These are phyloP conservation scores for Claviceps capensis DNA, from an alignment of 2,329 filamentous ascomycete species.

Conservation along the genomic window DNA sequence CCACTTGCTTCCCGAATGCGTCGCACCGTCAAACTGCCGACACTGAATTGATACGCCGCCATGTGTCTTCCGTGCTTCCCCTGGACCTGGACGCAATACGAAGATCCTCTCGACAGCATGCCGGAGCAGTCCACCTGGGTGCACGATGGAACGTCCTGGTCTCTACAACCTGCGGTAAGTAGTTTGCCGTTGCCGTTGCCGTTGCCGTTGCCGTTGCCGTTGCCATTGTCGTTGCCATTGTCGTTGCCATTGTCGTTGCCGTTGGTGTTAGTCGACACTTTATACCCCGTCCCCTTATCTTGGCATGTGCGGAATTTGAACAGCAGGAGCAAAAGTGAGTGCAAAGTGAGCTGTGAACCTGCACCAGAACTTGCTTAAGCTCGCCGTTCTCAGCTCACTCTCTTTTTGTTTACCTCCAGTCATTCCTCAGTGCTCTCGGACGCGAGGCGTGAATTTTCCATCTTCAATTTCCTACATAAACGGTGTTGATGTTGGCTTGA, in stretches of 20 bases:
- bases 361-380: background rate
- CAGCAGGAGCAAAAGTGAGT: conserved; percentile 3
- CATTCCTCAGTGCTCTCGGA: background rate
- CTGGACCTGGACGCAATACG: conserved; percentile 34
- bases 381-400: too few species aligned
- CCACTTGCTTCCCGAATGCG: too few species aligned
- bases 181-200: background rate
- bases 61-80: conserved; percentile 45
- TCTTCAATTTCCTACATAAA: background rate
- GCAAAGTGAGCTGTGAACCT: conserved; percentile 4
- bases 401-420: background rate
- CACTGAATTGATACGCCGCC: background rate
- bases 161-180: conserved; percentile 27
- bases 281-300: too few species aligned
- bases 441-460: background rate
- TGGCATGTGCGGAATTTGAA: too few species aligned
- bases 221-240: background rate
- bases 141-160: conserved; percentile 21
- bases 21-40: too few species aligned
- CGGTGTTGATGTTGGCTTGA: background rate
- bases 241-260: too few species aligned
- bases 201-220: too few species aligned
- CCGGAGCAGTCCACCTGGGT: conserved; percentile 30
- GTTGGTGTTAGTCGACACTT: too few species aligned
- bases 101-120: conserved; percentile 23